Percentiles rank a stretch among this genome's conserved stretches.
Conservation (phyloP, 352 stramenopile genomes). For the Phytophthora colocasiae region DNA sequence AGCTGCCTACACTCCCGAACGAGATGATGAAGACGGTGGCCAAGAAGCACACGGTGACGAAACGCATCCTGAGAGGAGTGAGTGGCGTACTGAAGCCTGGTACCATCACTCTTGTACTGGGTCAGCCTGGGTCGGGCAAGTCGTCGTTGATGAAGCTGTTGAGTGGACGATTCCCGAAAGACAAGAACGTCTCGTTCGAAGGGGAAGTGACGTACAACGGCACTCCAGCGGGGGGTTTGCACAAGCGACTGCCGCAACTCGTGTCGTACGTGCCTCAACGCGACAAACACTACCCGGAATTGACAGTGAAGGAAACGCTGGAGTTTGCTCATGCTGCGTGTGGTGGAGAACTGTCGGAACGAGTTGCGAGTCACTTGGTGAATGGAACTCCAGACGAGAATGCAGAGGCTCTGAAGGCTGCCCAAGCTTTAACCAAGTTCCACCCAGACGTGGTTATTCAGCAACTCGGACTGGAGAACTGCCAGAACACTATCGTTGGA, state of each 20-base stretch:
- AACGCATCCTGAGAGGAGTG: slow-evolving; percentile 25
- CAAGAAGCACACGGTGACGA: slow-evolving; percentile 25
- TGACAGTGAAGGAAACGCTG: slow-evolving; percentile 35
- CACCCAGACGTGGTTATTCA: slow-evolving; percentile 16
- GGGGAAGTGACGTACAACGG: slow-evolving; percentile 32
- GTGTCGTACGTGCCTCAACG: slow-evolving; percentile 37
- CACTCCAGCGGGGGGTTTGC: neutral
- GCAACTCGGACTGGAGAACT: slow-evolving; percentile 23
- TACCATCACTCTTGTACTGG: slow-evolving; percentile 25
- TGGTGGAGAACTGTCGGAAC: slow-evolving; percentile 22
- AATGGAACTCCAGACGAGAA: slow-evolving; percentile 15
- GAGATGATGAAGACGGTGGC: slow-evolving; percentile 18
- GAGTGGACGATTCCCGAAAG: slow-evolving; percentile 27
- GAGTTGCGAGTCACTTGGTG: slow-evolving; percentile 9
- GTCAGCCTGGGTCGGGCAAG: slow-evolving; percentile 26
- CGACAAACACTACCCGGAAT: slow-evolving; percentile 34
- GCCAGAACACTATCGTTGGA: slow-evolving; percentile 25
- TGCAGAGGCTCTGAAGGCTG: slow-evolving; percentile 2
- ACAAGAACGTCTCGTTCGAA: slow-evolving; percentile 30
- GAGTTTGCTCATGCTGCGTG: slow-evolving; percentile 32
- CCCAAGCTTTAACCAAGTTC: slow-evolving; percentile 1
- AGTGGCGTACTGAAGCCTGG: slow-evolving; percentile 37
- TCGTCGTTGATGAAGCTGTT: slow-evolving; percentile 40
- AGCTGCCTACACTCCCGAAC: slow-evolving; percentile 39
- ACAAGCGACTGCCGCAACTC: slow-evolving; percentile 30